Conservation (phyloP, 176 grass and related monocot species). For the Cenchrus purpureus region DNA sequence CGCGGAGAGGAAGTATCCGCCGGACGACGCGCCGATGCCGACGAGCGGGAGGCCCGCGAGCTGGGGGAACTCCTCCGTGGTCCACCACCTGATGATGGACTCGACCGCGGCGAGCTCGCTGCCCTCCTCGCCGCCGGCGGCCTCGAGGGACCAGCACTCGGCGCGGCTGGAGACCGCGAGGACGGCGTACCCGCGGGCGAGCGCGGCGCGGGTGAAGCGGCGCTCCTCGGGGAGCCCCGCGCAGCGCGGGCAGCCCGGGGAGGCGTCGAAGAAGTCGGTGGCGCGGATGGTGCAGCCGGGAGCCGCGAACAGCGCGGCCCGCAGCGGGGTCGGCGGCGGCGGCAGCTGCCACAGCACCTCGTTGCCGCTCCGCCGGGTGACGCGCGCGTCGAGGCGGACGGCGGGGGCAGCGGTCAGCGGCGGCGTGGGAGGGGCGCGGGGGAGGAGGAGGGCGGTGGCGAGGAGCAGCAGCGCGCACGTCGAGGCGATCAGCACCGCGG, state of each 20-base stretch:
- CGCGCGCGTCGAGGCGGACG: constrained; percentile 57
- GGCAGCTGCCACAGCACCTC: constrained; percentile 88
- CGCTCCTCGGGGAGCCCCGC: constrained; percentile 85
- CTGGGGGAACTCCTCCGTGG: constrained; percentile 42
- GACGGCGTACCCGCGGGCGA: constrained; percentile 68
- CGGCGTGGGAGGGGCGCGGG: background rate
- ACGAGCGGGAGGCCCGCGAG: constrained; percentile 65
- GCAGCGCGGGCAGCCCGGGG: constrained; percentile 63
- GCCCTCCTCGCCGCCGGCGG: background rate
- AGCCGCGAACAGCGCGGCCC: constrained; percentile 72
- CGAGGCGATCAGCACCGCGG: constrained; percentile 12
- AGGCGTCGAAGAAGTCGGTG: constrained; percentile 88
- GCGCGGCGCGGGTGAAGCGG: constrained; percentile 65
- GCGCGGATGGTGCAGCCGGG: constrained; percentile 84
- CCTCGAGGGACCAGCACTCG: constrained; percentile 69
- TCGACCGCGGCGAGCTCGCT: constrained; percentile 65
- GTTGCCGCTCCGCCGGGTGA: constrained; percentile 59
- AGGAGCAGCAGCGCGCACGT: constrained; percentile 48
- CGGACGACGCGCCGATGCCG: constrained; percentile 79
- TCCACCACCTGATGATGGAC: constrained; percentile 81
- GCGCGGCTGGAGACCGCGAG: constrained; percentile 72
- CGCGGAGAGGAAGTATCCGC: constrained; percentile 83
- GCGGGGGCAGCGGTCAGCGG: background rate
- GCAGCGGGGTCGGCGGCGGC: constrained; percentile 16
- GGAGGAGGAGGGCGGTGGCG: constrained; percentile 42